Evolutionary conservation across 139 green algal species (phyloP), one percentile per base, ranked within the genome.

Genomic region (Nannochloris sp.): DNA sequence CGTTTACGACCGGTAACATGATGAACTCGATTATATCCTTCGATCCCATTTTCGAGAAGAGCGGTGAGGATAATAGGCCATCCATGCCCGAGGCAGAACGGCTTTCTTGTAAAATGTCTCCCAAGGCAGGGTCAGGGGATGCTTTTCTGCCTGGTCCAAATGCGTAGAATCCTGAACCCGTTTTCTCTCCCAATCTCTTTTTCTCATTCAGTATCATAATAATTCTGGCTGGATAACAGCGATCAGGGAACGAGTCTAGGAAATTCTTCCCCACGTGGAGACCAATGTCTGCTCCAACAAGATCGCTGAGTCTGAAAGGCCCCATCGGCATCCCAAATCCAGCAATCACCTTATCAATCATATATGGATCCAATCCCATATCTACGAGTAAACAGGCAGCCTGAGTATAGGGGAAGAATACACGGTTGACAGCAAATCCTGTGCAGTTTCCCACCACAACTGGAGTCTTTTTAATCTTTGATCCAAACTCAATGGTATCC

Each of bases 401-500:
- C 56, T 83, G 68, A 29, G 88, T 97, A 90, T 99, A 99, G 15
- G 93, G 93, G 81, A 98, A 98, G 83, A 98, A 99, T 16, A 97
- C 89, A 27, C 93, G 79, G 80, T 99, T 99, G 36, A 99, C 93
- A 1, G 92, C 92, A 80, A 99, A 99, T 25, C 93, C 90, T 11
- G 93, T 98, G 83, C 93, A 99, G 83, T 98, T 98, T 64, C 90
- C 93, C 24, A 99, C 93, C 55, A 99, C 85, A 19, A 99, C 91
- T 5, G 93, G 93, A 8, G 87, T 96, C 83, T 99, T 99, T 76
- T 95, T 95, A 77, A 98, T 99, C 15, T 21, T 21, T 29, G 75
- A 69, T 4, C 79, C 76, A 43, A 96, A 78, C 36, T 79, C 80
- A 48, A 99, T 71, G 1, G 83, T 89, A 82, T 99, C 93, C 51